These are phyloP conservation scores for Phytopythium kandeliae DNA, from an alignment of 352 stramenopile species.

Conservation along the genomic window DNA sequence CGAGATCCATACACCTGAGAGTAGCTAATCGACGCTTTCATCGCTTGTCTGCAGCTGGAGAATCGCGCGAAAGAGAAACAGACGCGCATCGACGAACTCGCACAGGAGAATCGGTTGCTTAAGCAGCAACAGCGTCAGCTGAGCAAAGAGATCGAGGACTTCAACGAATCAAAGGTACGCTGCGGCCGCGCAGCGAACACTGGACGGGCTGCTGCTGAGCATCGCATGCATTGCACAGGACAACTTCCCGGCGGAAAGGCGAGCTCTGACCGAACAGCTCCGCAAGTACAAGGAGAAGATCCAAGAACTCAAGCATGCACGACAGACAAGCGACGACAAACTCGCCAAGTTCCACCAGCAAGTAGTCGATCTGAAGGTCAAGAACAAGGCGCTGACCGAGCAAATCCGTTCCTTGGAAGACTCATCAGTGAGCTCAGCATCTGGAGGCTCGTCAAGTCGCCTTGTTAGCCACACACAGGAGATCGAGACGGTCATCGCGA, in stretches of 20 bases:
- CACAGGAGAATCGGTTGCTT: slow-evolving; percentile 51
- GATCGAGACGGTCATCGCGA: slow-evolving; percentile 39
- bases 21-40: slow-evolving; percentile 1
- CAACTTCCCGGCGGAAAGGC: slow-evolving; percentile 41
- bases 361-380: slow-evolving; percentile 36
- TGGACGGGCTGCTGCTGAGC: too few species aligned
- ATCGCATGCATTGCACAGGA: slow-evolving; percentile 16
- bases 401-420: slow-evolving; percentile 38
- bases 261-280: slow-evolving; percentile 50
- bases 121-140: slow-evolving; percentile 47
- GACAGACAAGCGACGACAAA: slow-evolving; percentile 43
- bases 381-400: slow-evolving; percentile 55
- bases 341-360: slow-evolving; percentile 43
- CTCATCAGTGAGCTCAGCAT: slow-evolving; percentile 8
- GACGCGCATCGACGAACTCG: slow-evolving; percentile 46
- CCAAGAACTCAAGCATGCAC: slow-evolving; percentile 47
- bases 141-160: slow-evolving; percentile 52
- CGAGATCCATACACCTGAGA: too few species aligned
- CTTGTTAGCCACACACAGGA: slow-evolving; percentile 15
- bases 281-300: slow-evolving; percentile 58
- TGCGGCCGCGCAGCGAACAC: too few species aligned
- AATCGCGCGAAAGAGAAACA: slow-evolving; percentile 67
- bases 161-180: slow-evolving; percentile 44
- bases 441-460: slow-evolving; percentile 1
- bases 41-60: slow-evolving; percentile 35